Evolutionary conservation across 2,329 filamentous ascomycete genomes (phyloP), one percentile per base, ranked within the genome.

Genomic region (Pleurostoma richardsiae): DNA sequence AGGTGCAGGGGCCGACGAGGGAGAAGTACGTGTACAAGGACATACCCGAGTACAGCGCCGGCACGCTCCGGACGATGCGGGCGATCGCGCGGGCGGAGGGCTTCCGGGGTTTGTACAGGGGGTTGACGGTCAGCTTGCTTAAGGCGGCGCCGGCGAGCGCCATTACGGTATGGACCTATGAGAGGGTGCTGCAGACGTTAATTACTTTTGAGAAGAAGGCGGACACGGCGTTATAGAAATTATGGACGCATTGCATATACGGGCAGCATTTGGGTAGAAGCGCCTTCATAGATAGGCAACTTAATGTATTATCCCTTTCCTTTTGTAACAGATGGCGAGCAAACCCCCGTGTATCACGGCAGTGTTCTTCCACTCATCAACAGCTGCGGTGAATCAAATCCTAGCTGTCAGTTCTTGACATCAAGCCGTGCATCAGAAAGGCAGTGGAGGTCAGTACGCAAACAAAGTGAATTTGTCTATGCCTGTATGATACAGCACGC

Each of bases 81-180:
- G 70, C 74, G 51, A 95, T 97, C 49, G 57, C 91, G 48, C 72
- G 66, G 45, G 76, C 73, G 6, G 91, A 97, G 64, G 91, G 94
- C 0, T 57, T 83, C 40, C 77, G 88, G 46, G 91, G 92, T 0
- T 64, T 97, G 56, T 99, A 97, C 65, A 79, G 91, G 45, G 94
- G 94, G 0, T 70, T 99, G 62, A 86, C 85, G 1, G 90, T 97
- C 47, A 92, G 90, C 63, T 69, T 99, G 61, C 64, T 97, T 55
- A 99, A 99, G 73, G 89, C 92, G 30, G 94, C 92, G 27, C 94
- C 94, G n/a, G 83, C 88, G 29, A 94, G 88, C 64, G 90, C 91
- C 5, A 82, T 96, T 30, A 96, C 91, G 0, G 88, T 96, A 75
- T 96, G 90, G 90, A 95, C 89, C 2, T 96, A 96, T 66, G 91